phyloP scores from a whole-genome alignment of 495 filamentous ascomycete species.

The Penicillium simplicissimum region DNA sequence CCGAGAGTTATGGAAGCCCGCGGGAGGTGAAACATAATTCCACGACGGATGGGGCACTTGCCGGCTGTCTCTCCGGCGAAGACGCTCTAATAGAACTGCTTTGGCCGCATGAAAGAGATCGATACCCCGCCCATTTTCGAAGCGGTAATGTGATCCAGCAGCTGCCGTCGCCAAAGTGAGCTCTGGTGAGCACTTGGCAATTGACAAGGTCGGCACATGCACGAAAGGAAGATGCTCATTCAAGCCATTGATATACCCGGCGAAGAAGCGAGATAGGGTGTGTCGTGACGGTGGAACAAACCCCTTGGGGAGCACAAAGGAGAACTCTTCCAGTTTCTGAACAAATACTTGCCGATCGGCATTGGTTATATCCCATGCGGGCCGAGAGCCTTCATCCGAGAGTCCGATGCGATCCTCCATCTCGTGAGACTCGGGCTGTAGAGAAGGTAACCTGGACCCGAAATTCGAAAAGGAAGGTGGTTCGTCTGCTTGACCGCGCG shows the following conservation, averaged over 20 bases:
- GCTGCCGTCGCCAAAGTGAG: slow-evolving; percentile 50
- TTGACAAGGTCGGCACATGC: slow-evolving; percentile 50
- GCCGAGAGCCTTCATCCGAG: slow-evolving; percentile 46
- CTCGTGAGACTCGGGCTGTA: slow-evolving; percentile 65
- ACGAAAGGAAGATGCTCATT: slow-evolving; percentile 54
- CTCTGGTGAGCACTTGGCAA: slow-evolving; percentile 47
- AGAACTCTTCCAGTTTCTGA: slow-evolving; percentile 64
- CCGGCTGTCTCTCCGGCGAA: slow-evolving; percentile 48
- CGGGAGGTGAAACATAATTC: slow-evolving; percentile 44
- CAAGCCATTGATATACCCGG: slow-evolving; percentile 51
- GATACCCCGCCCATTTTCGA: slow-evolving; percentile 66
- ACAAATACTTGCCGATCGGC: slow-evolving; percentile 63
- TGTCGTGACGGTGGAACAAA: slow-evolving; percentile 60
- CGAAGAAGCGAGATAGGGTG: slow-evolving; percentile 48
- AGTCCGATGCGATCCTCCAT: slow-evolving; percentile 52
- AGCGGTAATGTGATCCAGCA: slow-evolving; percentile 56
- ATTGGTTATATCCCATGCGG: slow-evolving; percentile 67
- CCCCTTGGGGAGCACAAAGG: slow-evolving; percentile 62
- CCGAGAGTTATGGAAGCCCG: slow-evolving; percentile 42
- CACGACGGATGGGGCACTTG: slow-evolving; percentile 46
- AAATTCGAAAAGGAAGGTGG: slow-evolving; percentile 61
- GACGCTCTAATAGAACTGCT: slow-evolving; percentile 48
- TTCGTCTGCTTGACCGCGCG: slow-evolving; percentile 40
- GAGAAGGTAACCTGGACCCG: slow-evolving; percentile 66
- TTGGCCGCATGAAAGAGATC: slow-evolving; percentile 68